phyloP scores from a whole-genome alignment of 306 rosid species.

The Trifolium dubium region DNA sequence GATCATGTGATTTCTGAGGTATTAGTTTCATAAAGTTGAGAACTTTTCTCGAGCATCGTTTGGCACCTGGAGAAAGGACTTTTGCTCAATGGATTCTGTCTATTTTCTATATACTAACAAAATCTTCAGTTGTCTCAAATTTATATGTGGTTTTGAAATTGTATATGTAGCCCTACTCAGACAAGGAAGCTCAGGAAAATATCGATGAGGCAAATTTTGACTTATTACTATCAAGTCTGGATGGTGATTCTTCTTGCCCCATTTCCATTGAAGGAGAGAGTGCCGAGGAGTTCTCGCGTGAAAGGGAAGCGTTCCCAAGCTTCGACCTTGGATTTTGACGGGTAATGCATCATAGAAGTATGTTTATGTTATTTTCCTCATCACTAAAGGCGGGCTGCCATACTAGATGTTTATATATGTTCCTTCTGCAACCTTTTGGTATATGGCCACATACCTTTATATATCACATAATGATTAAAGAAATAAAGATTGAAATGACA shows the following conservation, averaged over 20 bases:
- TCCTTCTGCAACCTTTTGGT: slow-evolving; percentile 2
- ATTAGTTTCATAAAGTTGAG: slow-evolving; percentile 7
- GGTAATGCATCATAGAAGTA: slow-evolving; percentile 37
- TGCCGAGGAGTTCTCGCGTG: slow-evolving; percentile 44
- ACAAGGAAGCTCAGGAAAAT: slow-evolving; percentile 46
- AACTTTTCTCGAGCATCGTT: slow-evolving; percentile 13
- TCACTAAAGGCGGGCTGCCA: neutral
- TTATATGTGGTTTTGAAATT: slow-evolving; percentile 30
- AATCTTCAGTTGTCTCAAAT: slow-evolving; percentile 33
- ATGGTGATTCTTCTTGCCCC: slow-evolving; percentile 35
- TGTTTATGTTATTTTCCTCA: neutral
- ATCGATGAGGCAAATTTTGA: slow-evolving; percentile 39
- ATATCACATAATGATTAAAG: slow-evolving; percentile 7
- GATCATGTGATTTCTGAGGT: slow-evolving; percentile 31
- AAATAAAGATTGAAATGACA: slow-evolving; percentile 5
- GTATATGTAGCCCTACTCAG: slow-evolving; percentile 46
- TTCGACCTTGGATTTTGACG: slow-evolving; percentile 81
- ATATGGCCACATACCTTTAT: slow-evolving; percentile 7
- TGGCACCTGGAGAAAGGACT: slow-evolving; percentile 6
- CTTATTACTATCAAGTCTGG: slow-evolving; percentile 34
- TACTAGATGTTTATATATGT: neutral
- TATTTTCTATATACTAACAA: slow-evolving; percentile 20
- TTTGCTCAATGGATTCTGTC: slow-evolving; percentile 31
- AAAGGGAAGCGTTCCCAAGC: slow-evolving; percentile 56
- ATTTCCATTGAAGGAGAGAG: slow-evolving; percentile 39